Evolutionary conservation across 2,329 filamentous ascomycete genomes (phyloP).

Genomic region (Monilinia laxa): DNA sequence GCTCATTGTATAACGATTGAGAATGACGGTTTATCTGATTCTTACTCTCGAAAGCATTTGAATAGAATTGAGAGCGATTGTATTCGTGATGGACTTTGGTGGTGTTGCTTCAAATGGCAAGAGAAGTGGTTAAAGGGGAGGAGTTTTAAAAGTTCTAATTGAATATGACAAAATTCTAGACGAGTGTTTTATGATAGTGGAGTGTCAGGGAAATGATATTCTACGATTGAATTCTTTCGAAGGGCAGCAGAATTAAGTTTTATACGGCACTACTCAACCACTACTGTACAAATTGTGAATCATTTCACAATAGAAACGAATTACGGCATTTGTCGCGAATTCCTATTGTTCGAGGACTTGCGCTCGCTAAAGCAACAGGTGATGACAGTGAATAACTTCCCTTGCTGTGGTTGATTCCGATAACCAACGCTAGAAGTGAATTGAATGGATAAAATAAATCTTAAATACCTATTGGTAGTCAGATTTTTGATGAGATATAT

Average conservation of each 20-base stretch:
- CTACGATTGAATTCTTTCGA: background rate
- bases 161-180: background rate
- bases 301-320: background rate
- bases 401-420: background rate
- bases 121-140: background rate
- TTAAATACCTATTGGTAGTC: background rate
- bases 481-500: background rate
- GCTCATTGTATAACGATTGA: background rate
- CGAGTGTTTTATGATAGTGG: no score
- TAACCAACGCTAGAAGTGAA: background rate
- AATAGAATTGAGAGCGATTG: background rate
- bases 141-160: background rate
- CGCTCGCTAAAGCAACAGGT: background rate
- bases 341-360: background rate
- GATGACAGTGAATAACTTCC: background rate
- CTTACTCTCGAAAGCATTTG: no score
- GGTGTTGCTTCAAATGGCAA: no score
- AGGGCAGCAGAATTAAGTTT: background rate
- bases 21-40: background rate
- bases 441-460: background rate
- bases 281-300: background rate
- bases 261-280: background rate
- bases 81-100: background rate
- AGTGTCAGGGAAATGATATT: background rate
- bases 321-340: background rate